Evolutionary conservation across 768 basidiomycete species (phyloP), one percentile per base, ranked within the genome.

Genomic region (Tulasnella sp.): DNA sequence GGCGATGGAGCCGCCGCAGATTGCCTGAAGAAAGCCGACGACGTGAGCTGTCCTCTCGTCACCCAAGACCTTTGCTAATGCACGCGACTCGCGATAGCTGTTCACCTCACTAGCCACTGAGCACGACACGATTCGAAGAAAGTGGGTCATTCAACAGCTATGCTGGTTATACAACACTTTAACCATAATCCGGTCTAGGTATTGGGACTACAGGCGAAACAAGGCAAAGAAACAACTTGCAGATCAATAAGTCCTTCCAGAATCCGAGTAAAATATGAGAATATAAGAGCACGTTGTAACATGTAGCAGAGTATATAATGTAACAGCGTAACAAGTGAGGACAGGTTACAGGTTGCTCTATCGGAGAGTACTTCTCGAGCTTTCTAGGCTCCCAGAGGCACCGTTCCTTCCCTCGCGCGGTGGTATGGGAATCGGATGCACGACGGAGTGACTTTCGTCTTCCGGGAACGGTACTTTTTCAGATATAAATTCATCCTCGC

Each of bases 41-140:
- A 83, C 79, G 84, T 84, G 54, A 17, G 81, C 75, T n/a, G 8
- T 9, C 5, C 45, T 22, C 22, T 45, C 29, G 14, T 7, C 42
- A 49, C 58, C 7, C 74, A 17, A 67, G 67, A 15, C 73, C n/a
- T 37, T 80, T 71, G 71, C 69, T 42, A 76, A 71, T 22, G 8
- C 67, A 71, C 19, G 0, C 14, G 52, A 25, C 7, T 34, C 7
- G 9, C 7, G 78, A 49, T 79, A 93, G 92, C 83, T 93, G 25
- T 94, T 92, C 90, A 89, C 85, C 76, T 85, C 86, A 1, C 86
- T 94, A 34, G 92, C 89, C 1, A 84, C 88, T 74, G 88, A 91
- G 76, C 86, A 89, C 79, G 93, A 94, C 80, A 87, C 87, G 8
- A 92, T 93, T 79, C 86, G 93, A 70, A 92, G 89, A 85, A 91